Conservation (phyloP, 805 yeast species). For the Metschnikowia shivogae region DNA sequence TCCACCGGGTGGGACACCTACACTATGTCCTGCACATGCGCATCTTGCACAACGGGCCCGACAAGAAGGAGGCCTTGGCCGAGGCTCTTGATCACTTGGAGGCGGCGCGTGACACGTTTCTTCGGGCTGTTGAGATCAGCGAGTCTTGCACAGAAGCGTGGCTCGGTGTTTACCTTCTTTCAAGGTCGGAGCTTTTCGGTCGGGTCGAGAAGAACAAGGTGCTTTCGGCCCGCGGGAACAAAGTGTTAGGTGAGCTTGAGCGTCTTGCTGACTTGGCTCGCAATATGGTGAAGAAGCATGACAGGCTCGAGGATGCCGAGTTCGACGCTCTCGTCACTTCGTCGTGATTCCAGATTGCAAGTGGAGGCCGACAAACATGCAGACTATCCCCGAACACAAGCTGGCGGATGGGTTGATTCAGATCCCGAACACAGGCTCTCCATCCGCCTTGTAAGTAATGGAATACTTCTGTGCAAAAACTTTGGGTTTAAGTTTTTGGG, state of each 20-base stretch:
- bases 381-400: too few relatives aligned
- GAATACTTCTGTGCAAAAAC: too few relatives aligned
- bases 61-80: constrained; percentile 28
- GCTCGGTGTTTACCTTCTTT: constrained; percentile 54
- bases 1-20: constrained; percentile 54
- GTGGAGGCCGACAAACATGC: too few relatives aligned
- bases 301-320: constrained; percentile 3
- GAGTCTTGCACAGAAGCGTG: constrained; percentile 68
- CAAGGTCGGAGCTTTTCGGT: constrained; percentile 8
- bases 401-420: too few relatives aligned
- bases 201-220: constrained; percentile 17
- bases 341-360: too few relatives aligned
- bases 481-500: too few relatives aligned
- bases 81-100: constrained; percentile 23
- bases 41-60: constrained; percentile 7
- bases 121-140: constrained; percentile 74
- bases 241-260: constrained; percentile 21
- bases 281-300: constrained; percentile 19
- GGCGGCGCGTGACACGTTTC: constrained; percentile 45
- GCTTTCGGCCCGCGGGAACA: constrained; percentile 19
- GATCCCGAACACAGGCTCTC: too few relatives aligned
- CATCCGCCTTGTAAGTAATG: too few relatives aligned
- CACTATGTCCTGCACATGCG: constrained; percentile 31
- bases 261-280: constrained; percentile 21
- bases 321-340: neutral